Evolutionary conservation across 345 rosid species (phyloP), one percentile per base, ranked within the genome.

Genomic region (Litchi chinensis): DNA sequence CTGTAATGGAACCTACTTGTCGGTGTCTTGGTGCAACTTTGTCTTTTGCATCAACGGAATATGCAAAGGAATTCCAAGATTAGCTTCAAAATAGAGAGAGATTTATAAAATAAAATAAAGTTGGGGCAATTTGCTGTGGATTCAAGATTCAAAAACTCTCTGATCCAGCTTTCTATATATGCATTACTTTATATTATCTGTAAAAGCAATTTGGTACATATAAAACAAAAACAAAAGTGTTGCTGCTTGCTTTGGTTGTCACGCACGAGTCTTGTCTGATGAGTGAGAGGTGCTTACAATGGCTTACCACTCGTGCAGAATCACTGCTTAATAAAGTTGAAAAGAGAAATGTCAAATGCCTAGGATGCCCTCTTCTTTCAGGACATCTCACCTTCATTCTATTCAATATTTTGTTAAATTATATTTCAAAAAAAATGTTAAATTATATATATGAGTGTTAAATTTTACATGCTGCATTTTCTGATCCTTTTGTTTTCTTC

Each of bases 271-370:
- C 63, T 7, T 0, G 56, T 4, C 76, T 15, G 8, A 13, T 15
- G 15, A 3, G 26, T 32, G 15, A 48, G 12, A 19, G 7, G 0
- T 0, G 48, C 16, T 6, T 41, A 40, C 22, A 28, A 19, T 39
- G 0, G 13, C 54, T 24, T 19, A 16, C 15, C 3, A 16, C 43
- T 28, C 80, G 63, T 68, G 79, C 68, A 76, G 32, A 50, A 5
- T 46, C 40, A 40, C 43, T 28, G 57, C 57, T 18, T 7, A 63
- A 62, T 65, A 10, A 39, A 50, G 60, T 46, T 64, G 10, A 21
- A 26, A 10, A 52, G 24, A 67, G 71, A 63, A 75, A 82, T 67
- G 73, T 73, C 79, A 70, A 85, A 81, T 70, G 52, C 62, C 10
- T 74, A 5, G 78, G 78, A 74, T 63, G 70, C 78, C 22, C 62